These are phyloP conservation scores for Ogataea methylovora DNA, from an alignment of 805 yeast genomes.

Conservation along the genomic window DNA sequence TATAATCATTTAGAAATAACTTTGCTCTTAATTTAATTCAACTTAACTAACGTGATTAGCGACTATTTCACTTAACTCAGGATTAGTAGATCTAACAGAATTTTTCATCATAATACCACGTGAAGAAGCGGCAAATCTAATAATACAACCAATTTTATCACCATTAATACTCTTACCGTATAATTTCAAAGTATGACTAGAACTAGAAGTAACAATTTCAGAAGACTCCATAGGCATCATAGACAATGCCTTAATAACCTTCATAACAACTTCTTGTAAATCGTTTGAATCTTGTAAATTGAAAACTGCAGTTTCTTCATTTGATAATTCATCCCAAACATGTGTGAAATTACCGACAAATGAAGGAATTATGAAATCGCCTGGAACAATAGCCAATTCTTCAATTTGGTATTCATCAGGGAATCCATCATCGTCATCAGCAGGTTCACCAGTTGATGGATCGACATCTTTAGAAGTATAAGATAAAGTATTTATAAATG, in stretches of 20 bases:
- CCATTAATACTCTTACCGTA: slow-evolving; percentile 70
- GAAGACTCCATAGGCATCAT: slow-evolving; percentile 71
- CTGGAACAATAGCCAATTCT: slow-evolving; percentile 63
- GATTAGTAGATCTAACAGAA: slow-evolving; percentile 50
- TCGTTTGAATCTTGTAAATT: slow-evolving; percentile 39
- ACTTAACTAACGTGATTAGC: slow-evolving; percentile 37
- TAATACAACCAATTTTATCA: slow-evolving; percentile 40
- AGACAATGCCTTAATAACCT: slow-evolving; percentile 44
- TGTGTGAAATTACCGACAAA: slow-evolving; percentile 70
- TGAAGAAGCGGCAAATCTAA: slow-evolving; percentile 43
- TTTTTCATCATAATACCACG: slow-evolving; percentile 46
- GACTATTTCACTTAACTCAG: slow-evolving; percentile 41
- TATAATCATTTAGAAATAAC: too few relatives aligned
- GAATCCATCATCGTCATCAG: slow-evolving; percentile 72
- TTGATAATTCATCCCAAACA: slow-evolving; percentile 63
- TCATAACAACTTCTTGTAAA: slow-evolving; percentile 50
- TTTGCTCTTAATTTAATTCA: too few relatives aligned
- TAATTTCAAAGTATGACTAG: slow-evolving; percentile 68
- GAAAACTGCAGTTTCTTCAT: slow-evolving; percentile 59
- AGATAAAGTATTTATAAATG: slow-evolving; percentile 59
- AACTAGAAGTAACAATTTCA: slow-evolving; percentile 49
- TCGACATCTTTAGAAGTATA: slow-evolving; percentile 78
- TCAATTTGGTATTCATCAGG: slow-evolving; percentile 92
- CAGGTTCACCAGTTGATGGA: slow-evolving; percentile 59
- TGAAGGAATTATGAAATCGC: slow-evolving; percentile 76